Conservation (phyloP, 2,329 filamentous ascomycete species). For the Sodiomyces alkalinus region DNA sequence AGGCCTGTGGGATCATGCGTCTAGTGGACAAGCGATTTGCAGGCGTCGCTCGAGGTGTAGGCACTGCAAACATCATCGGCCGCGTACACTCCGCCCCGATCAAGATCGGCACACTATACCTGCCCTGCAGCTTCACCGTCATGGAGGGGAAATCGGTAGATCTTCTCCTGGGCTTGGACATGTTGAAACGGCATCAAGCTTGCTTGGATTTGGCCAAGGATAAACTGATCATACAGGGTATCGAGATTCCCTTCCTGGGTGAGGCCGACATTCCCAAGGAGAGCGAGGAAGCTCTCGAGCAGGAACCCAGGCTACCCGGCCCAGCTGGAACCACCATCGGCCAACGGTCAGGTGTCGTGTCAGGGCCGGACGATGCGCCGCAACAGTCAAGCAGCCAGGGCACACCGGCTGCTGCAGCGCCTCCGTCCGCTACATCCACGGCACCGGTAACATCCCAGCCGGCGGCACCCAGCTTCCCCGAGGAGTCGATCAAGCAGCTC, state of each 20-base stretch:
- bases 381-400: conserved; percentile 9
- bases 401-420: conserved; percentile 11
- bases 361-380: conserved; percentile 26
- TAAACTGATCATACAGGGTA: conserved; percentile 73
- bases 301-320: conserved; percentile 73
- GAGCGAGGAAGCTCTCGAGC: conserved; percentile 52
- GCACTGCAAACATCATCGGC: conserved; percentile 85
- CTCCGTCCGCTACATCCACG: conserved; percentile 12
- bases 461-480: conserved; percentile 26
- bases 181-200: conserved; percentile 92
- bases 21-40: conserved; percentile 86
- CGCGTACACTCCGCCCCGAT: conserved; percentile 93
- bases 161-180: conserved; percentile 82
- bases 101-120: conserved; percentile 72
- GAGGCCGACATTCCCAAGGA: conserved; percentile 91
- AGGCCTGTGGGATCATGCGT: conserved; percentile 89
- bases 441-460: conserved; percentile 13
- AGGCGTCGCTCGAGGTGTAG: conserved; percentile 83
- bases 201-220: conserved; percentile 77
- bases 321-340: conserved; percentile 84
- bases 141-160: conserved; percentile 99
- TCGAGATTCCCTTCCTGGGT: conserved; percentile 77
- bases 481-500: conserved; percentile 60
- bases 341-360: conserved; percentile 63
- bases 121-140: conserved; percentile 93